Conservation (phyloP, 2,329 filamentous ascomycete species). For the Dothistroma septosporum region DNA sequence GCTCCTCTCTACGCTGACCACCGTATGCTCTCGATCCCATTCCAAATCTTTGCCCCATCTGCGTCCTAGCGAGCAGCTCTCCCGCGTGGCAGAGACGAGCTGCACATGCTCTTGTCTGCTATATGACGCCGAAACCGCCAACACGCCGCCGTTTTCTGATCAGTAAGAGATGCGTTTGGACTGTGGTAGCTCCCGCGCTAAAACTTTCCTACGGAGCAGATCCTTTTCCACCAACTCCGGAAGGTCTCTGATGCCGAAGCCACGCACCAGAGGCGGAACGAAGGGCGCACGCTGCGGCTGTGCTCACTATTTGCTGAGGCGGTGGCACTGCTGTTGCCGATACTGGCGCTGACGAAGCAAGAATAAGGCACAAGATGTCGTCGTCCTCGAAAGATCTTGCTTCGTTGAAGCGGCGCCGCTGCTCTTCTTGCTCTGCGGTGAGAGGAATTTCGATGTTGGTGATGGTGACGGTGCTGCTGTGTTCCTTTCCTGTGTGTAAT, state of each 20-base stretch:
- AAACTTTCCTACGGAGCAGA: not conserved
- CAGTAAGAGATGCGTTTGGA: not conserved
- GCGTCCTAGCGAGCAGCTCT: not conserved
- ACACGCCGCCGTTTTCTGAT: not conserved
- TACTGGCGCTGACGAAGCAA: not conserved
- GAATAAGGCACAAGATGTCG: not conserved
- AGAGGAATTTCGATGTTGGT: not conserved
- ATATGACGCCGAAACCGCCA: not conserved
- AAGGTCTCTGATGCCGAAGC: not conserved
- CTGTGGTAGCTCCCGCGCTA: not conserved
- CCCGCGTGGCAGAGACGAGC: not conserved
- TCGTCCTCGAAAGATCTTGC: not conserved
- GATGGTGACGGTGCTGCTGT: not conserved
- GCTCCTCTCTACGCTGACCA: not conserved
- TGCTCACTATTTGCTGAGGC: not conserved
- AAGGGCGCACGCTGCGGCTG: not conserved
- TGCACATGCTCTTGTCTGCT: not conserved
- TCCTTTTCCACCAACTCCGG: not conserved
- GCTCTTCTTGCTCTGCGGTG: not conserved
- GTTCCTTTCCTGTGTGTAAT: not conserved
- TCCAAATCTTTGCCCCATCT: not conserved
- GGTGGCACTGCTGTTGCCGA: not conserved
- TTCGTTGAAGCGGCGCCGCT: not conserved
- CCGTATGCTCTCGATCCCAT: not conserved
- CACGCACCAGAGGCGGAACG: not conserved